A percentile compares a stretch with the other conserved stretches of the same genome.
These are phyloP conservation scores for Petunia hybrid DNA, from an alignment of 305 asterid genomes.

Conservation along the genomic window DNA sequence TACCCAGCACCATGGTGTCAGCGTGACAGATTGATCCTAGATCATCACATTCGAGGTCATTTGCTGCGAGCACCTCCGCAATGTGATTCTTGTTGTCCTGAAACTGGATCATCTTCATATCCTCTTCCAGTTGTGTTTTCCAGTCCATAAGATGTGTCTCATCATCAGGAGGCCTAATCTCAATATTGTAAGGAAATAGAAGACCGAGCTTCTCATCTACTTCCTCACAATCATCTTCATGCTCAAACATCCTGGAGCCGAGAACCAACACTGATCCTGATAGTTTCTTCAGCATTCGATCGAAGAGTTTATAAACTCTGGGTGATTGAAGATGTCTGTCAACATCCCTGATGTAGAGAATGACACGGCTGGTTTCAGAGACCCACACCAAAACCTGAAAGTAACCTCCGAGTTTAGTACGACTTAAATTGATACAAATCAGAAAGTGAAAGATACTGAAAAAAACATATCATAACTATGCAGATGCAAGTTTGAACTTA, in stretches of 20 bases:
- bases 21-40: conserved; percentile 78
- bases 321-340: conserved; percentile 73
- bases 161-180: conserved; percentile 88
- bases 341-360: conserved; percentile 89
- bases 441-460: conserved; percentile 23
- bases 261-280: conserved; percentile 86
- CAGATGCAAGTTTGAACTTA: conserved; percentile 6
- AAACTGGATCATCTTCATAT: conserved; percentile 74
- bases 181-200: conserved; percentile 84
- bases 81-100: conserved; percentile 92
- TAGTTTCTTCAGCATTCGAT: conserved; percentile 77
- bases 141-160: conserved; percentile 78
- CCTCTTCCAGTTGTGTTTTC: conserved; percentile 93
- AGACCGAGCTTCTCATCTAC: conserved; percentile 62
- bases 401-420: conserved; percentile 37
- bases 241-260: conserved; percentile 78
- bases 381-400: conserved; percentile 77
- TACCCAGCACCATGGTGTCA: conserved; percentile 69
- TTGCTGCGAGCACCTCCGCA: conserved; percentile 92
- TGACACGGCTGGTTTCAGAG: conserved; percentile 65
- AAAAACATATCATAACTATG: not conserved
- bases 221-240: conserved; percentile 64
- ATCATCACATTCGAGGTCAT: conserved; percentile 92
- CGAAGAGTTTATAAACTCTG: conserved; percentile 65
- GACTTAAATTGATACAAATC: conserved; percentile 23